phyloP scores from a whole-genome alignment of 2,329 filamentous ascomycete species.

The Talaromyces sp. region DNA sequence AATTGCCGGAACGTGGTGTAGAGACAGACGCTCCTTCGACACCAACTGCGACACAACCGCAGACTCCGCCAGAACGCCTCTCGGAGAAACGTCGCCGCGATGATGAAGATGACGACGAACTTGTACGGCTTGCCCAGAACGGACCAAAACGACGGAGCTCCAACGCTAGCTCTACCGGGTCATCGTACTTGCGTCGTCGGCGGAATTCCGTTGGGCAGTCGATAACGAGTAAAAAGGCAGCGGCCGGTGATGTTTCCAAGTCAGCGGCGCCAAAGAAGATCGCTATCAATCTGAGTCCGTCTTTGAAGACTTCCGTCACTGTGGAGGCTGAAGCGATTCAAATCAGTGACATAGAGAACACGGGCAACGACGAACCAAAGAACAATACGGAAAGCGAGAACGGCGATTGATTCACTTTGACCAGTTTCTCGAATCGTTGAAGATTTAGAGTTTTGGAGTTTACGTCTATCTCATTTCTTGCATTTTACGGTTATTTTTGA shows the following conservation, averaged over 20 bases:
- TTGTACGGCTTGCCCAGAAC: slow-evolving; percentile 66
- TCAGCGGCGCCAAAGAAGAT: slow-evolving; percentile 30
- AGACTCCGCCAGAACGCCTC: slow-evolving; percentile 63
- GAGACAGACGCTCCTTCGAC: slow-evolving; percentile 21
- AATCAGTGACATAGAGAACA: slow-evolving; percentile 26
- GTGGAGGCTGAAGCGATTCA: slow-evolving; percentile 16
- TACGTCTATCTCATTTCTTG: neutral
- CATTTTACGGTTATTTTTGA: slow-evolving; percentile 1
- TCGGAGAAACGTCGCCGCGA: slow-evolving; percentile 79
- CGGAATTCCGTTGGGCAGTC: slow-evolving; percentile 24
- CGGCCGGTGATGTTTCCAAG: slow-evolving; percentile 12
- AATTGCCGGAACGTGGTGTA: slow-evolving; percentile 15
- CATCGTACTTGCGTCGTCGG: slow-evolving; percentile 27
- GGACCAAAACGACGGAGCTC: slow-evolving; percentile 43
- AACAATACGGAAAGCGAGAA: slow-evolving; percentile 5
- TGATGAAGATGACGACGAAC: slow-evolving; percentile 87
- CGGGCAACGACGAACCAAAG: slow-evolving; percentile 6
- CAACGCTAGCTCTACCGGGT: slow-evolving; percentile 26
- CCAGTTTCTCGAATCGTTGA: neutral
- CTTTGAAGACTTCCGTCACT: slow-evolving; percentile 15
- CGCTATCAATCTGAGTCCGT: slow-evolving; percentile 32
- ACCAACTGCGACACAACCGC: slow-evolving; percentile 16
- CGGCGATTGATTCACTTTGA: neutral
- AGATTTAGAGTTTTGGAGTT: slow-evolving; percentile 7
- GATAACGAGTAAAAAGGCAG: slow-evolving; percentile 20